Percentiles rank a stretch among this genome's conserved stretches.
Conservation (phyloP, 768 basidiomycete species). For the Phylloporus scabripes region DNA sequence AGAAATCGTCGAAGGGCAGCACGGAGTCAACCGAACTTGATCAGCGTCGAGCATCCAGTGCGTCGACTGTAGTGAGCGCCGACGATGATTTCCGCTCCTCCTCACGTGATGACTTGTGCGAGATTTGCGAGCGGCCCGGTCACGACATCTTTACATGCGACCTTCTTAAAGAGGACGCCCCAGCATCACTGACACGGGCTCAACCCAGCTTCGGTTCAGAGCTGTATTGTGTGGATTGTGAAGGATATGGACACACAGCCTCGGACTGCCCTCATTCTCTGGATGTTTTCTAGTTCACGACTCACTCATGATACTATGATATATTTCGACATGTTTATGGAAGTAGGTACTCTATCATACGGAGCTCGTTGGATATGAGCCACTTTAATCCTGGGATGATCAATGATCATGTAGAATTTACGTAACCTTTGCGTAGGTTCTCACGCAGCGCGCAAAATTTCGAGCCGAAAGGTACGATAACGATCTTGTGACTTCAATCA, state of each 20-base stretch:
- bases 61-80: slow-evolving; percentile 22
- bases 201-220: slow-evolving; percentile 27
- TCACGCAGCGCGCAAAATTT: slow-evolving; percentile 19
- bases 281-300: slow-evolving; percentile 71
- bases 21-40: slow-evolving; percentile 33
- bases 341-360: slow-evolving; percentile 19
- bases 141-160: slow-evolving; percentile 87
- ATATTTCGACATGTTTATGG: slow-evolving; percentile 7
- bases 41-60: slow-evolving; percentile 17
- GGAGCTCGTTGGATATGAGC: slow-evolving; percentile 14
- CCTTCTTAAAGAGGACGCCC: slow-evolving; percentile 55
- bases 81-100: slow-evolving; percentile 19
- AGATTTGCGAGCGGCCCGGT: slow-evolving; percentile 79
- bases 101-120: slow-evolving; percentile 54
- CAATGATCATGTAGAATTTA: not conserved
- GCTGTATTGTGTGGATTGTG: slow-evolving; percentile 79
- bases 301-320: slow-evolving; percentile 4
- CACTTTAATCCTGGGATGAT: not conserved
- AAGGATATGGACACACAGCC: slow-evolving; percentile 69
- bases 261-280: slow-evolving; percentile 78
- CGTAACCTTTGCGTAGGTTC: slow-evolving; percentile 14
- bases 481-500: slow-evolving; percentile 30
- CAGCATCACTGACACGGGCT: slow-evolving; percentile 20
- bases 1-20: slow-evolving; percentile 51
- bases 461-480: slow-evolving; percentile 20